Percentiles rank a stretch among this genome's conserved stretches.
These are phyloP conservation scores for Cadophora gregata DNA, from an alignment of 2,329 filamentous ascomycete species.

Conservation along the genomic window DNA sequence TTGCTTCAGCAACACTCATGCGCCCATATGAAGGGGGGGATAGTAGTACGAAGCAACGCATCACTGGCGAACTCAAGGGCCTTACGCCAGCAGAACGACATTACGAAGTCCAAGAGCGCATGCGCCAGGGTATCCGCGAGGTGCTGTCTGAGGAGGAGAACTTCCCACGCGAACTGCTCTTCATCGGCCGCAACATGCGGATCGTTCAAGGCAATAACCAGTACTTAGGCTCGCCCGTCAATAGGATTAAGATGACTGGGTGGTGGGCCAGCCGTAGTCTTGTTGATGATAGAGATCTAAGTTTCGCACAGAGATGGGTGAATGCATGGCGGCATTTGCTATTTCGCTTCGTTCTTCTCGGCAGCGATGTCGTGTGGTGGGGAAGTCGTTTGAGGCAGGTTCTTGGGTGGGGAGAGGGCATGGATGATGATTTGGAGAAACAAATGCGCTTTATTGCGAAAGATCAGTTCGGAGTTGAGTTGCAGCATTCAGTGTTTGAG, in stretches of 20 bases:
- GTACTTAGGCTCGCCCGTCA: conserved; percentile 75
- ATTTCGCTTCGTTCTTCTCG: conserved; percentile 79
- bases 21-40: conserved; percentile 89
- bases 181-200: conserved; percentile 74
- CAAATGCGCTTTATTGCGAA: conserved; percentile 87
- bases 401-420: conserved; percentile 77
- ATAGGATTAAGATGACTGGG: conserved; percentile 92
- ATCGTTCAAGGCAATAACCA: conserved; percentile 79
- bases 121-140: conserved; percentile 67
- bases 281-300: conserved; percentile 73
- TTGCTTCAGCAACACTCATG: conserved; percentile 89
- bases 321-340: conserved; percentile 80
- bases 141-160: conserved; percentile 72
- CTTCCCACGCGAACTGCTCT: conserved; percentile 73
- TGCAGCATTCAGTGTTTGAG: conserved; percentile 88
- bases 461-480: conserved; percentile 83
- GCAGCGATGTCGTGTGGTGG: conserved; percentile 83
- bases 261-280: conserved; percentile 86
- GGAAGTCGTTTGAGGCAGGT: conserved; percentile 79
- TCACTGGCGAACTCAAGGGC: conserved; percentile 59
- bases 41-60: conserved; percentile 65
- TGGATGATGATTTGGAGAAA: conserved; percentile 93
- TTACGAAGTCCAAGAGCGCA: conserved; percentile 78
- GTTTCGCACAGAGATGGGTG: conserved; percentile 63
- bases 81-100: conserved; percentile 63